Evolutionary conservation across 176 grass and related monocot genomes (phyloP).

Genomic region (Hsuehochloa calcarea): DNA sequence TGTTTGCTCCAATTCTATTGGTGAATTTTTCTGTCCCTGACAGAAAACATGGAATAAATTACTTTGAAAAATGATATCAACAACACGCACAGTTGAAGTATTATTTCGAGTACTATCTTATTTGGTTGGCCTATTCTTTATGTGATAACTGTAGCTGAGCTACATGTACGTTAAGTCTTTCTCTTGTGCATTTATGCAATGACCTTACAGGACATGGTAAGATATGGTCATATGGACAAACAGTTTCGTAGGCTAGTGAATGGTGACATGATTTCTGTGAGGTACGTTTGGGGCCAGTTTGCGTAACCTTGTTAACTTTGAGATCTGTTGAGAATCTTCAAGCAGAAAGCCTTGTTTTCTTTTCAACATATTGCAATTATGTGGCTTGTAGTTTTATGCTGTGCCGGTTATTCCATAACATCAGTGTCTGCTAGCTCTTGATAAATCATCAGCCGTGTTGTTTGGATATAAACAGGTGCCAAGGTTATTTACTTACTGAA

Average conservation of each 20-base stretch:
- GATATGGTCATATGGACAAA: background rate
- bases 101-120: background rate
- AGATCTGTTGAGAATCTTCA: background rate
- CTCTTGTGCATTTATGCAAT: background rate
- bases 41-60: conserved; percentile 26
- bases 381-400: background rate
- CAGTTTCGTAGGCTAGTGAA: background rate
- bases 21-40: conserved; percentile 11
- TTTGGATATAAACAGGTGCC: background rate
- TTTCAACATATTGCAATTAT: background rate
- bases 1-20: conserved; percentile 2
- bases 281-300: background rate
- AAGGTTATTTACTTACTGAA: background rate
- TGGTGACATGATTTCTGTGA: background rate
- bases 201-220: background rate
- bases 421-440: background rate
- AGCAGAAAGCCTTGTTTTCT: background rate
- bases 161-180: background rate
- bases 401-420: background rate
- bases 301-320: background rate
- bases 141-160: background rate
- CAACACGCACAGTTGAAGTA: background rate
- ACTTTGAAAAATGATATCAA: background rate
- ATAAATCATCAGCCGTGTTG: background rate
- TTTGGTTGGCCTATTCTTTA: background rate